phyloP scores from a whole-genome alignment of 2,329 filamentous ascomycete species.

The Rhinocladiella similis region DNA sequence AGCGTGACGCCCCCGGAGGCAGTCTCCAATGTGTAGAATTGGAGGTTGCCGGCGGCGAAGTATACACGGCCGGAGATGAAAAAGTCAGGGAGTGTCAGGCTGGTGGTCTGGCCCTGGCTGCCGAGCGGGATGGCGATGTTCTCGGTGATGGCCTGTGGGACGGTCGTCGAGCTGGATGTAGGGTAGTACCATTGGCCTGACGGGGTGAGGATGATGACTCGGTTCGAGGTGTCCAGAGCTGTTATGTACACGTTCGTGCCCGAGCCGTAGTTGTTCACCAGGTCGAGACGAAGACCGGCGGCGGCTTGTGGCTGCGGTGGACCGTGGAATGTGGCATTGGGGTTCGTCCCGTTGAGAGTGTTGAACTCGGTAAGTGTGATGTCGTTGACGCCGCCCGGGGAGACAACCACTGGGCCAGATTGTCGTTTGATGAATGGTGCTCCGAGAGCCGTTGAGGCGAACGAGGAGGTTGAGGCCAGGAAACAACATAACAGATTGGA shows the following conservation, averaged over 20 bases:
- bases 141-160: slow-evolving; percentile 39
- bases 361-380: neutral
- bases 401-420: neutral
- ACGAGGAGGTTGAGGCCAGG: neutral
- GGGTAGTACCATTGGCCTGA: slow-evolving; percentile 48
- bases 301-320: neutral
- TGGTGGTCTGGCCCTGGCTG: slow-evolving; percentile 38
- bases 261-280: slow-evolving; percentile 48
- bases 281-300: slow-evolving; percentile 4
- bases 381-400: neutral
- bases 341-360: slow-evolving; percentile 1
- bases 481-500: neutral
- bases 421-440: neutral
- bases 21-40: slow-evolving; percentile 44
- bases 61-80: slow-evolving; percentile 48
- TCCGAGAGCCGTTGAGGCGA: neutral
- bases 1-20: slow-evolving; percentile 37
- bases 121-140: slow-evolving; percentile 49
- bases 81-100: slow-evolving; percentile 43
- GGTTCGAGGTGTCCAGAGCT: slow-evolving; percentile 43
- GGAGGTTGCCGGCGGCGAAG: slow-evolving; percentile 45
- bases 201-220: slow-evolving; percentile 48
- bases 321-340: neutral
- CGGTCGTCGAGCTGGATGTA: slow-evolving; percentile 36
- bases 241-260: slow-evolving; percentile 49